phyloP scores from a whole-genome alignment of 495 filamentous ascomycete species.

The Talaromyces liani region DNA sequence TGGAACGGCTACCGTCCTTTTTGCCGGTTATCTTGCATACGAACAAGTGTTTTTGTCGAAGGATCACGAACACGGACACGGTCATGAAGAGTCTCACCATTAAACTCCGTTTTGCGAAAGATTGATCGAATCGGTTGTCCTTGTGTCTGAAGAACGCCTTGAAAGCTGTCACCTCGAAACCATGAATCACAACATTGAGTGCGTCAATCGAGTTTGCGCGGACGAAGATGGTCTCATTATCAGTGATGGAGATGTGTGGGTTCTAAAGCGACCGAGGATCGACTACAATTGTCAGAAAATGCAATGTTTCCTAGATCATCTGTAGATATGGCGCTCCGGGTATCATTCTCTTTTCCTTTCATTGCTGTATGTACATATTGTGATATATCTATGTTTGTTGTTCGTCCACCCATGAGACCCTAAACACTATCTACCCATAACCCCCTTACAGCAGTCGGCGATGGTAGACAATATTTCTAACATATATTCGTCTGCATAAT shows the following conservation, averaged over 20 bases:
- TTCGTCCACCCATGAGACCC: background rate
- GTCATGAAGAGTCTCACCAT: constrained; percentile 43
- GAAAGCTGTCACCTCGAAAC: background rate
- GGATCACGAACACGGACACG: constrained; percentile 45
- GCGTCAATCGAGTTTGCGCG: background rate
- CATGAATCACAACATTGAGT: background rate
- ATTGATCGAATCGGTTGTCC: background rate
- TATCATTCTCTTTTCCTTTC: constrained; percentile 3
- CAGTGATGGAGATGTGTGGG: background rate
- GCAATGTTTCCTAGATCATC: constrained; percentile 5
- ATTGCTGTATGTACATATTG: constrained; percentile 9
- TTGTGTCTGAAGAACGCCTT: background rate
- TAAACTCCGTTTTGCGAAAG: constrained; percentile 13
- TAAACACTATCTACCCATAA: background rate
- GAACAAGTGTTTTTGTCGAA: constrained; percentile 81
- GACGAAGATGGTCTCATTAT: background rate
- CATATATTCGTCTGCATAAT: background rate
- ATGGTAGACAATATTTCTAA: background rate
- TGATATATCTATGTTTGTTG: constrained; percentile 1
- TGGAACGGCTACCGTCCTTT: constrained; percentile 85
- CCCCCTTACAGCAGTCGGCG: background rate
- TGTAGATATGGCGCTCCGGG: constrained; percentile 9
- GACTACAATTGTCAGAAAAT: background rate
- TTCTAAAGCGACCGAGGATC: background rate
- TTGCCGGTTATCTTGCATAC: constrained; percentile 79